Conservation (phyloP, 805 yeast species). For the Spathaspora hagerdaliae region DNA sequence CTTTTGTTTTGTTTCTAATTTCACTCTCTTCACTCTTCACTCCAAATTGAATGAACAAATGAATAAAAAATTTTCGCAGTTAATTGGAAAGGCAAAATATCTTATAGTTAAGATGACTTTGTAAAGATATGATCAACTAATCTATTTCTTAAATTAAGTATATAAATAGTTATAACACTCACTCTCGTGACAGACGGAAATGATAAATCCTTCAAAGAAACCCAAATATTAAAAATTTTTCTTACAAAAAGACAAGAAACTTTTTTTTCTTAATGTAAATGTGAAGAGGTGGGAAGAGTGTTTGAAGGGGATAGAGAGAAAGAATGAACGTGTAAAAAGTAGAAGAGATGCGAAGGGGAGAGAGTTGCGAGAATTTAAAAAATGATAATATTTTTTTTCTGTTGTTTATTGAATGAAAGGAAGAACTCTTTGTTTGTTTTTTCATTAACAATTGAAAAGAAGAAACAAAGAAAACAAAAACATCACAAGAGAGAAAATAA, state of each 20-base stretch:
- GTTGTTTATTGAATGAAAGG: background rate
- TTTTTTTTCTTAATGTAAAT: too few relatives aligned
- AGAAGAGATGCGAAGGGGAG: background rate
- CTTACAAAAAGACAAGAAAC: too few relatives aligned
- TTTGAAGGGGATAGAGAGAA: background rate
- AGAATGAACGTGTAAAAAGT: background rate
- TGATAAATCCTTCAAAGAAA: too few relatives aligned
- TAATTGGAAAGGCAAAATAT: too few relatives aligned
- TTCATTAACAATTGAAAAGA: background rate
- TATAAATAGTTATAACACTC: too few relatives aligned
- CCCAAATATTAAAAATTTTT: too few relatives aligned
- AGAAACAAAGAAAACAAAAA: background rate
- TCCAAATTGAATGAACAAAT: background rate
- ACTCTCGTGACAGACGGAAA: too few relatives aligned
- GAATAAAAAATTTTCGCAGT: background rate
- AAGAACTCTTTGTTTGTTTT: background rate
- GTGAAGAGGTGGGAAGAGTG: background rate
- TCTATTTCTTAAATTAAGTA: background rate
- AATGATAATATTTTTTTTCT: too few relatives aligned
- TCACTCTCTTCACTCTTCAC: background rate
- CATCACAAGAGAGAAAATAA: background rate
- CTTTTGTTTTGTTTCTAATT: background rate
- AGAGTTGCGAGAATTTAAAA: background rate
- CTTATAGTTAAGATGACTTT: too few relatives aligned
- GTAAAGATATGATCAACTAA: too few relatives aligned